phyloP scores from a whole-genome alignment of 139 green algal genomes.

The Dunaliella sp. region DNA sequence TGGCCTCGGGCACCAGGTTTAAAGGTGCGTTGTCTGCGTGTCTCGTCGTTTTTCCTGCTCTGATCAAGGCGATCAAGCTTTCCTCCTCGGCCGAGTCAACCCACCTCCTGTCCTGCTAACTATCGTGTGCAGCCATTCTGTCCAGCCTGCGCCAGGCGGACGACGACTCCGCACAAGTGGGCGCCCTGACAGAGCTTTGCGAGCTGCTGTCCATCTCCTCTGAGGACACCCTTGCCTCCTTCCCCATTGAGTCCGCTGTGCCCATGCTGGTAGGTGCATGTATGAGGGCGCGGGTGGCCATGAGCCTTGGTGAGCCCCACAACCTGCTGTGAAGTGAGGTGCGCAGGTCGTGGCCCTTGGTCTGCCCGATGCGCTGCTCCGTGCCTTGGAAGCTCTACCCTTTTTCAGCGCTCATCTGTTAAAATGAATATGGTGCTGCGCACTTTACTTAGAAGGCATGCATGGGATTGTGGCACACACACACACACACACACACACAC shows the following conservation, averaged over 20 bases:
- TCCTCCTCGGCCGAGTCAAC: no score
- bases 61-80: no score
- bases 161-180: conserved; percentile 77
- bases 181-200: conserved; percentile 82
- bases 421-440: no score
- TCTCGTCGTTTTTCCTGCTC: not conserved
- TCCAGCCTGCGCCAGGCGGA: conserved; percentile 66
- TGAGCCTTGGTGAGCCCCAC: no score
- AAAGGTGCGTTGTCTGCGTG: conserved; percentile 40
- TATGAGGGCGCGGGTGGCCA: not conserved
- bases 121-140: conserved; percentile 70
- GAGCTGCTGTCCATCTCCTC: conserved; percentile 88
- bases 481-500: conserved; percentile 6
- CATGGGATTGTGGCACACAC: no score
- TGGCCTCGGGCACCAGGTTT: conserved; percentile 41
- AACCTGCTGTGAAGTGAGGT: no score
- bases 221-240: conserved; percentile 80
- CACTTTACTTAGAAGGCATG: no score
- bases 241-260: conserved; percentile 84
- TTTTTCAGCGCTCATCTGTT: no score
- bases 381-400: no score
- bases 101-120: no score
- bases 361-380: no score
- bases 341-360: no score
- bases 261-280: conserved; percentile 76